Evolutionary conservation across 163 green algal genomes (phyloP).

Genomic region (Volvox carteri): DNA sequence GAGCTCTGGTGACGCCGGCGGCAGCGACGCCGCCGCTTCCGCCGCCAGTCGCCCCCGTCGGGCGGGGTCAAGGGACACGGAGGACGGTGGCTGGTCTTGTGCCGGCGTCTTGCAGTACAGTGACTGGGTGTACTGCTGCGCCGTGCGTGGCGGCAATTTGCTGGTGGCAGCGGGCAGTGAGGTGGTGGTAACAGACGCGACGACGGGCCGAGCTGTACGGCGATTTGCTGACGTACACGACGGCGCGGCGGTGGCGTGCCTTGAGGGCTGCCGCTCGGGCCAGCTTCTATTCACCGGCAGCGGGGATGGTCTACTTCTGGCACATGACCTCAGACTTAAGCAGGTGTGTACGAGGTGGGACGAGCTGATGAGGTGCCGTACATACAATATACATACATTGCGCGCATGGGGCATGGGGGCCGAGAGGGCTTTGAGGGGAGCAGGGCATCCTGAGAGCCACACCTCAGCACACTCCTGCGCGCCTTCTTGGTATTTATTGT

Average conservation of each 20-base stretch:
- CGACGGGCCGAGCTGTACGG: conserved; percentile 60
- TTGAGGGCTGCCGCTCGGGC: conserved; percentile 64
- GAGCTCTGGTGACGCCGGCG: not conserved
- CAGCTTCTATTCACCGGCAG: conserved; percentile 67
- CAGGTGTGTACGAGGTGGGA: conserved; percentile 9
- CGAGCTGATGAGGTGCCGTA: no score
- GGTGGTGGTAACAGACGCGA: conserved; percentile 68
- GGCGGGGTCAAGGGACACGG: not conserved
- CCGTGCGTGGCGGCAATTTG: conserved; percentile 59
- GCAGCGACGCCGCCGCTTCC: no score
- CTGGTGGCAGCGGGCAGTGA: conserved; percentile 67
- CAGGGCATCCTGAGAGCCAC: no score
- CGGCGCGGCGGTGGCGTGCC: conserved; percentile 54
- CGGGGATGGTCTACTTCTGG: conserved; percentile 69
- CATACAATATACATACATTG: no score
- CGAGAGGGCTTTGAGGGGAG: no score
- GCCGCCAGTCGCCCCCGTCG: not conserved
- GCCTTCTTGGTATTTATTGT: no score
- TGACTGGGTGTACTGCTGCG: conserved; percentile 70
- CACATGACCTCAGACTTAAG: conserved; percentile 71
- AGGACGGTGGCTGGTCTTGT: conserved; percentile 21
- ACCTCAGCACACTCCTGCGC: no score
- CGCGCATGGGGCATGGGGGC: no score
- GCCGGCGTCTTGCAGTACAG: conserved; percentile 49
- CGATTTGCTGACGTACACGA: conserved; percentile 67